Conservation (phyloP, 495 filamentous ascomycete genomes). For the Talaromyces thailandensis region DNA sequence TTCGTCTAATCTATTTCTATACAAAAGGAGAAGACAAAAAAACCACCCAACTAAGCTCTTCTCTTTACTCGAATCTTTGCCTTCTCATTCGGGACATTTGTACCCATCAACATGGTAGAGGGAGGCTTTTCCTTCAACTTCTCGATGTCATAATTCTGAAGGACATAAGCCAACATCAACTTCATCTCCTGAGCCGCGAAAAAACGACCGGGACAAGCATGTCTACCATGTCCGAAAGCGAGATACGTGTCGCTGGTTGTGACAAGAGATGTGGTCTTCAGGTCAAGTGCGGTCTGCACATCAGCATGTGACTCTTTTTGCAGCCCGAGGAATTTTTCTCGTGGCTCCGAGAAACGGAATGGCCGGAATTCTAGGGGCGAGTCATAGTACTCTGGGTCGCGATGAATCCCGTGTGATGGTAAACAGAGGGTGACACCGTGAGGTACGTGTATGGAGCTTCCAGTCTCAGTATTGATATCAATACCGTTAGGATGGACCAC, state of each 20-base stretch:
- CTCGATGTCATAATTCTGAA: slow-evolving; percentile 26
- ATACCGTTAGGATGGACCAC: slow-evolving; percentile 17
- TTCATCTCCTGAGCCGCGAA: slow-evolving; percentile 43
- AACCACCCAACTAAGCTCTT: background rate
- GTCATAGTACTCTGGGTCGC: slow-evolving; percentile 16
- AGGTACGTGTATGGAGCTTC: slow-evolving; percentile 10
- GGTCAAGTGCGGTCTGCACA: background rate
- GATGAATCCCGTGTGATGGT: slow-evolving; percentile 16
- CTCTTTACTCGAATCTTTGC: background rate
- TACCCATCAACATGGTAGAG: background rate
- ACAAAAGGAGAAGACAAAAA: too few relatives aligned
- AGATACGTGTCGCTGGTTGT: slow-evolving; percentile 19
- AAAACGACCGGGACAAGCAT: slow-evolving; percentile 43
- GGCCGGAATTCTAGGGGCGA: background rate
- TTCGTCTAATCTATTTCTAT: too few relatives aligned
- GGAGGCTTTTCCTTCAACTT: background rate
- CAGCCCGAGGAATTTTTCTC: background rate
- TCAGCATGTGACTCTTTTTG: background rate
- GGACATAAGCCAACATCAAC: slow-evolving; percentile 29
- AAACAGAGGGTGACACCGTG: slow-evolving; percentile 16
- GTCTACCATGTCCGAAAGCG: slow-evolving; percentile 25
- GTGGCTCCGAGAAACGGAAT: background rate
- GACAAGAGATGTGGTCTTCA: slow-evolving; percentile 12
- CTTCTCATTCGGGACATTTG: background rate
- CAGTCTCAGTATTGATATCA: background rate